phyloP scores from a whole-genome alignment of 1,139 yeast species.

The Tardiomyces digboiensis region DNA sequence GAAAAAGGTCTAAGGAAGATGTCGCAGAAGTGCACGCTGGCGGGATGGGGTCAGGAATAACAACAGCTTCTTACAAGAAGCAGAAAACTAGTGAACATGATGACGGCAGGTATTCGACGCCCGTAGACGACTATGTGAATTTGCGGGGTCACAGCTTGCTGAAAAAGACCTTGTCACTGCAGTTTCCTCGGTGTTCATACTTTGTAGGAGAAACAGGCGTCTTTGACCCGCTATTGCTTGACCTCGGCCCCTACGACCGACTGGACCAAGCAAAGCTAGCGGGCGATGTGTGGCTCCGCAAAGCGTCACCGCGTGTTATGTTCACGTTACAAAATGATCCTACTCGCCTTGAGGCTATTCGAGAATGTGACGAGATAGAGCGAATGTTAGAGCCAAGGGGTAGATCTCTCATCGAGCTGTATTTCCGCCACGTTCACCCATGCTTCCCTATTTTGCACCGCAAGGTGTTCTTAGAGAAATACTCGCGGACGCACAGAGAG shows the following conservation, averaged over 20 bases:
- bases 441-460: conserved; percentile 34
- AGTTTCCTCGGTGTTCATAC: conserved; percentile 31
- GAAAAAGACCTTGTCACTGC: conserved; percentile 30
- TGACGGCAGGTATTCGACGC: conserved; percentile 12
- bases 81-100: conserved; percentile 3
- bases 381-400: conserved; percentile 35
- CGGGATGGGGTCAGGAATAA: conserved; percentile 5
- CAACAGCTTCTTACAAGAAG: conserved; percentile 4
- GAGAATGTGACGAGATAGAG: conserved; percentile 22
- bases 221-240: conserved; percentile 25
- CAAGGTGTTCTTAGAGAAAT: conserved; percentile 35
- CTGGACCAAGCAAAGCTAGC: conserved; percentile 26
- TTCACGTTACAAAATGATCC: conserved; percentile 27
- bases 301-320: conserved; percentile 26
- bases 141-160: conserved; percentile 29
- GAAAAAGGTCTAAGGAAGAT: conserved; percentile 6
- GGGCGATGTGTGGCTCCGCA: conserved; percentile 25
- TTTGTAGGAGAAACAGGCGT: conserved; percentile 29
- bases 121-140: conserved; percentile 29
- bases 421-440: conserved; percentile 35
- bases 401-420: conserved; percentile 29
- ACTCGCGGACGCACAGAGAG: conserved; percentile 36
- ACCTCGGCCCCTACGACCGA: conserved; percentile 21
- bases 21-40: conserved; percentile 1
- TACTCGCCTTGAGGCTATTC: conserved; percentile 11